A percentile compares a stretch with the other conserved stretches of the same genome.
These are phyloP conservation scores for Phyllosticta citrichinensis DNA, from an alignment of 2,329 filamentous ascomycete genomes.

Conservation along the genomic window DNA sequence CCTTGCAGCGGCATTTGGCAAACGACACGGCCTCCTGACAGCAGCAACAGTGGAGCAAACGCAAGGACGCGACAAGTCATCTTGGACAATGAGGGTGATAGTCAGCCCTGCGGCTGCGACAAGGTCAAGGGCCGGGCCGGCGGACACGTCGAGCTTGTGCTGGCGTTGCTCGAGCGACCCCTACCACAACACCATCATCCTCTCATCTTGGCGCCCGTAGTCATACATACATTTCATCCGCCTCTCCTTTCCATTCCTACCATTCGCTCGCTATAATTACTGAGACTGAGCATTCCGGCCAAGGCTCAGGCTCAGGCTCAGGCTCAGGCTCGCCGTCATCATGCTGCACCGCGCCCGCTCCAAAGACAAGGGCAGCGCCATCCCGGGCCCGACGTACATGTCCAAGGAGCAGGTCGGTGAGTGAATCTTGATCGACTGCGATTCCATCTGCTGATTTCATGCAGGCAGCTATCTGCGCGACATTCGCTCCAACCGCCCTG, in stretches of 20 bases:
- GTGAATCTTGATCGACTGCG: slow-evolving; percentile 6
- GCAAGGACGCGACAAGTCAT: neutral
- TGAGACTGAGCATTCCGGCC: slow-evolving; percentile 7
- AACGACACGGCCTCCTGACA: neutral
- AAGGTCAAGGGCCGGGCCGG: neutral
- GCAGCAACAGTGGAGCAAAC: neutral
- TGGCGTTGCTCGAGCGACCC: neutral
- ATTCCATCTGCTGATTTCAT: slow-evolving; percentile 9
- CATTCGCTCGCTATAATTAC: neutral
- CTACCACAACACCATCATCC: neutral
- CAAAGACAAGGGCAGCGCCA: slow-evolving; percentile 23
- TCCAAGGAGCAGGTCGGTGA: slow-evolving; percentile 29
- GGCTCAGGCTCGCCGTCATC: neutral
- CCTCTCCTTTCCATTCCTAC: neutral
- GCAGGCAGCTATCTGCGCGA: slow-evolving; percentile 61
- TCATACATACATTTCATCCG: neutral
- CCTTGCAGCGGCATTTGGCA: neutral
- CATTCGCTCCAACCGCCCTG: slow-evolving; percentile 57
- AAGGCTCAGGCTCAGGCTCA: slow-evolving; percentile 10
- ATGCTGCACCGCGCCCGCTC: slow-evolving; percentile 24
- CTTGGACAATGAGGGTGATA: neutral
- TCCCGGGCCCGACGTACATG: slow-evolving; percentile 28
- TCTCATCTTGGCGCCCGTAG: neutral
- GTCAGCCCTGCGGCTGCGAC: neutral
- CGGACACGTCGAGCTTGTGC: neutral